These are phyloP conservation scores for Saposhnikovia divaricata DNA, from an alignment of 129 eudicot genomes.

Conservation along the genomic window DNA sequence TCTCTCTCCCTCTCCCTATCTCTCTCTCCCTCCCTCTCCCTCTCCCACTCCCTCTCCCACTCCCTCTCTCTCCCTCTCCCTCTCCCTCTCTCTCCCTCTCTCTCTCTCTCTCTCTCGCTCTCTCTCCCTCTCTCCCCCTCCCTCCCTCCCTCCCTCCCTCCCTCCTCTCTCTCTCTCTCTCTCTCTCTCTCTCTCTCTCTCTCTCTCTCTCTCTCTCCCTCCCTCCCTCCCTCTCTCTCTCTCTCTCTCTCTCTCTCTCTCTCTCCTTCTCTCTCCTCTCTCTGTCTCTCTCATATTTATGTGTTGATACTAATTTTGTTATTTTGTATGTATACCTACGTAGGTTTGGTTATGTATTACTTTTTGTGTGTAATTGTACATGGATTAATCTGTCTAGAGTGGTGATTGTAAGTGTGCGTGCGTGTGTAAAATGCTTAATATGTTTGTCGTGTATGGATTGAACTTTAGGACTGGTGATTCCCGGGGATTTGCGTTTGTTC, in stretches of 20 bases:
- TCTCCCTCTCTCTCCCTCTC: not conserved
- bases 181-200: not conserved
- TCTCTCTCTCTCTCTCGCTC: not conserved
- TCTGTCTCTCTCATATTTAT: not conserved
- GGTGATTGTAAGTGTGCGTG: not conserved
- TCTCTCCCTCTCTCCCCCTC: not conserved
- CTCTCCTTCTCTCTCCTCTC: not conserved
- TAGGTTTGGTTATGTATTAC: not conserved
- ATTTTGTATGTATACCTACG: not conserved
- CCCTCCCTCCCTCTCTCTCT: too few relatives aligned
- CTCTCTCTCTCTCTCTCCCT: too few relatives aligned
- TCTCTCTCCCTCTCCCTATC: too few relatives aligned
- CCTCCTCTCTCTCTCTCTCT: not conserved
- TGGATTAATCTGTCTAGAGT: not conserved
- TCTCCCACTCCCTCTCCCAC: too few relatives aligned
- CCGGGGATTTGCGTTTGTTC: slow-evolving; percentile 96
- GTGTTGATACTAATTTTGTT: not conserved
- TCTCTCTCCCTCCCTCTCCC: too few relatives aligned
- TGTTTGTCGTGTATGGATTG: not conserved
- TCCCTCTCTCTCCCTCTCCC: too few relatives aligned
- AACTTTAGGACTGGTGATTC: slow-evolving; percentile 85
- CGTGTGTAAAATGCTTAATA: not conserved
- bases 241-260: not conserved
- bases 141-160: not conserved
- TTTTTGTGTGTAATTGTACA: not conserved